Evolutionary conservation across 139 green algal species (phyloP).

Genomic region (Coccomyxa sp.): DNA sequence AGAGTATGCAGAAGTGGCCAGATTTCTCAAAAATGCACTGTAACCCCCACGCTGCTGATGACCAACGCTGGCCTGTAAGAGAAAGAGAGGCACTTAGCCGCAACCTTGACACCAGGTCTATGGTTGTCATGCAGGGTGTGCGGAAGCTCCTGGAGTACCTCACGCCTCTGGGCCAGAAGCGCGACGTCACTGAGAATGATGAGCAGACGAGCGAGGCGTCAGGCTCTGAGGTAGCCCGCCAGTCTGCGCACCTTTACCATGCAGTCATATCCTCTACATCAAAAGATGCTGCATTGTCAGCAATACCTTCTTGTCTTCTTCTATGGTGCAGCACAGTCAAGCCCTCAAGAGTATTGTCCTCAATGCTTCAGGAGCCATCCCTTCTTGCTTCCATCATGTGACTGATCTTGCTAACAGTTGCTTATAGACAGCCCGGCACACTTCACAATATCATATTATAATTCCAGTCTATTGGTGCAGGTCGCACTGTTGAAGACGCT

Average conservation of each 20-base stretch:
- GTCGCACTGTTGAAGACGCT: slow-evolving; percentile 13
- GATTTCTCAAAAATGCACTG: neutral
- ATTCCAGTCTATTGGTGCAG: neutral
- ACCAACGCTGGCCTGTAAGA: neutral
- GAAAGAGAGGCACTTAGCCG: neutral
- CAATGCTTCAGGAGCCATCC: no score
- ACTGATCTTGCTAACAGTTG: no score
- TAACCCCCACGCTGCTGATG: neutral
- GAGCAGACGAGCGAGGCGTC: slow-evolving; percentile 4
- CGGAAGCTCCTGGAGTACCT: slow-evolving; percentile 13
- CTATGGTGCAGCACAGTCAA: neutral
- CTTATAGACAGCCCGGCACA: no score
- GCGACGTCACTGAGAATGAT: neutral
- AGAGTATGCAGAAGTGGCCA: neutral
- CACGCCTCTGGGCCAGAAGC: slow-evolving; percentile 8
- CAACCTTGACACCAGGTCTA: neutral
- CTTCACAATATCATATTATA: no score
- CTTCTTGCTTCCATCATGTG: no score
- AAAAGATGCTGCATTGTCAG: neutral
- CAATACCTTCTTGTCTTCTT: neutral
- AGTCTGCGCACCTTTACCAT: neutral
- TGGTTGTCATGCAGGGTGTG: slow-evolving; percentile 5
- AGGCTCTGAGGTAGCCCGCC: neutral
- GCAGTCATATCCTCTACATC: neutral
- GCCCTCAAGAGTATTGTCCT: no score